phyloP scores from a whole-genome alignment of 225 moss, liverwort and hornwort genomes.

The Sphagnum tenellum region DNA sequence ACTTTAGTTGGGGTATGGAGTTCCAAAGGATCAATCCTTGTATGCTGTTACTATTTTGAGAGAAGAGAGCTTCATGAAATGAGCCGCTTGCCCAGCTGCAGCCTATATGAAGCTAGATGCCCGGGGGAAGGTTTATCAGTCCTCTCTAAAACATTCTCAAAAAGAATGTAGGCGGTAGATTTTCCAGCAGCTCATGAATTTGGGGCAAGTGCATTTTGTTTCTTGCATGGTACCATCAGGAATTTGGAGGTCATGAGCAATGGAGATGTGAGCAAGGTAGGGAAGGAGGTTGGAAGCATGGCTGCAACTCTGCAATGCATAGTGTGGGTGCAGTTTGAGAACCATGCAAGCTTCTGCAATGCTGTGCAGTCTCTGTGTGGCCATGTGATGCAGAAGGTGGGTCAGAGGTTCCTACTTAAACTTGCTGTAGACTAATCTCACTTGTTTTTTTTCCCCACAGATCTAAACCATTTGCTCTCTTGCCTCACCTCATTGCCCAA shows the following conservation, averaged over 20 bases:
- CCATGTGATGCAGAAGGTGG: conserved; percentile 44
- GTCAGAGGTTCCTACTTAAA: conserved; percentile 1
- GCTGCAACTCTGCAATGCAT: conserved; percentile 46
- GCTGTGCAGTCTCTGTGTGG: conserved; percentile 46
- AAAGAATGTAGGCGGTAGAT: too few species aligned
- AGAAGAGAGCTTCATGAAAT: not conserved
- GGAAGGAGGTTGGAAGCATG: conserved; percentile 23
- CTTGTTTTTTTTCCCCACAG: too few species aligned
- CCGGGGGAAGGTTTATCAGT: too few species aligned
- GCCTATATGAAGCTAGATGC: too few species aligned
- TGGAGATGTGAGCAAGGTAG: conserved; percentile 29
- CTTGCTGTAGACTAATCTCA: too few species aligned
- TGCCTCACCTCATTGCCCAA: not conserved
- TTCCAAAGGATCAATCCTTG: not conserved
- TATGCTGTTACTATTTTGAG: conserved; percentile 3
- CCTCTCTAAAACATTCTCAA: too few species aligned
- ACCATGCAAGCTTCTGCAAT: conserved; percentile 40
- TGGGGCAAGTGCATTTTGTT: too few species aligned
- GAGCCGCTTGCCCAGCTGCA: too few species aligned
- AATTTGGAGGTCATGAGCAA: conserved; percentile 55
- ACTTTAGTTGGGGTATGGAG: too few species aligned
- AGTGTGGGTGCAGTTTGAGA: conserved; percentile 53
- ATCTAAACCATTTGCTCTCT: not conserved
- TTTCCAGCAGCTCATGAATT: too few species aligned
- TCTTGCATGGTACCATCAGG: conserved; percentile 10